Percentiles rank a stretch among this genome's conserved stretches.
Evolutionary conservation across 2,329 filamentous ascomycete genomes (phyloP).

Genomic region (Ceratocystis variospora): DNA sequence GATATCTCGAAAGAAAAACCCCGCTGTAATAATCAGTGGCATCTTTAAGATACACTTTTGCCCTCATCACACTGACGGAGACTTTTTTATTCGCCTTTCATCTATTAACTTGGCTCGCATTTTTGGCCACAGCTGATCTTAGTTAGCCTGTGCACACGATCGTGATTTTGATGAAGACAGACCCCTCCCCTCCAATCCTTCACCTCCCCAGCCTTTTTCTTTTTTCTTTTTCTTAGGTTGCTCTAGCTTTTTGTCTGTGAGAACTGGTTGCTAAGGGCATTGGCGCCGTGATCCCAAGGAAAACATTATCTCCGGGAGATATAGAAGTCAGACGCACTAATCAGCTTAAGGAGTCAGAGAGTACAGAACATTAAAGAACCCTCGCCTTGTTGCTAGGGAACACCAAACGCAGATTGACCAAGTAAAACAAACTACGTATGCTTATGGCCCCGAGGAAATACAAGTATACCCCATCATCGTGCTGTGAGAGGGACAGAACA

Average conservation of each 20-base stretch:
- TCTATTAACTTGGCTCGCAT: neutral
- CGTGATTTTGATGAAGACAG: neutral
- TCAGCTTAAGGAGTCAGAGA: neutral
- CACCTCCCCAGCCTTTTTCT: neutral
- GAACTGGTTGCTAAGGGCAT: neutral
- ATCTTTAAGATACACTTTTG: too few species aligned
- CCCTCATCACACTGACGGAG: neutral
- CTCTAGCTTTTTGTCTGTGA: neutral
- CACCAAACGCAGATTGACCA: too few species aligned
- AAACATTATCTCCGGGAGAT: neutral
- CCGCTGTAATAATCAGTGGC: too few species aligned
- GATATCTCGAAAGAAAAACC: too few species aligned
- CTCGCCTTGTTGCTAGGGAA: neutral
- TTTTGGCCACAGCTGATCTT: neutral
- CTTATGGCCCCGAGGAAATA: too few species aligned
- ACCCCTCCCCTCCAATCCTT: neutral
- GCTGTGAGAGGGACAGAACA: too few species aligned
- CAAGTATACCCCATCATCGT: too few species aligned
- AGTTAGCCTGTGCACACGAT: constrained; percentile 5
- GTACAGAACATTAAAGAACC: neutral
- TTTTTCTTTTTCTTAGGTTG: neutral
- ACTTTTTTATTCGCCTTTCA: neutral
- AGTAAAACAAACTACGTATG: too few species aligned
- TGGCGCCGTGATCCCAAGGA: constrained; percentile 1
- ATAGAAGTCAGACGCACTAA: neutral